Conservation (phyloP, 2,329 filamentous ascomycete species). For the Lachnellula hyalina region DNA sequence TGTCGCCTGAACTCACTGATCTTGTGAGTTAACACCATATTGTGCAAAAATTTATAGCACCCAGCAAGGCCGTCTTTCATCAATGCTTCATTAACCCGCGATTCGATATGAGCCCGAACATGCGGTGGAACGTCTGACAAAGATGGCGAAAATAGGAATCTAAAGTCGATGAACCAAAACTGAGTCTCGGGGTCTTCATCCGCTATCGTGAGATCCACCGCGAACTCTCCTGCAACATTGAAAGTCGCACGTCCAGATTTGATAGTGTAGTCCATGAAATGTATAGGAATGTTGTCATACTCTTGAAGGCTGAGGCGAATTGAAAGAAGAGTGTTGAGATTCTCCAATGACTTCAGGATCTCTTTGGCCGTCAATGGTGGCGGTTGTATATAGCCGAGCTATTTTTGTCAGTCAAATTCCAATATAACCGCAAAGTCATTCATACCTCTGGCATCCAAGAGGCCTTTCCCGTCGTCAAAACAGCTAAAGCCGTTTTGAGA, state of each 20-base stretch:
- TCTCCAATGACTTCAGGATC: constrained; percentile 67
- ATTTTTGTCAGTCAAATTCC: constrained; percentile 17
- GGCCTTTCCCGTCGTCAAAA: constrained; percentile 73
- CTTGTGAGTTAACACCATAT: constrained; percentile 85
- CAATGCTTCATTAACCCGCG: constrained; percentile 66
- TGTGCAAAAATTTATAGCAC: constrained; percentile 83
- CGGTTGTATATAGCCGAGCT: constrained; percentile 73
- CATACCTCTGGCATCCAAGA: constrained; percentile 74
- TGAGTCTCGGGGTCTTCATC: constrained; percentile 78
- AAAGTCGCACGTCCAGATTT: constrained; percentile 88
- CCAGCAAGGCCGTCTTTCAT: constrained; percentile 65
- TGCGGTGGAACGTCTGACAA: constrained; percentile 55
- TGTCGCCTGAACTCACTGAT: constrained; percentile 77
- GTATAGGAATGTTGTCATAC: constrained; percentile 65
- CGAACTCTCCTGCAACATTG: constrained; percentile 75
- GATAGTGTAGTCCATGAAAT: constrained; percentile 73
- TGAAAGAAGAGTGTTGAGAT: constrained; percentile 78
- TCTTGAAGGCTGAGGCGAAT: constrained; percentile 83
- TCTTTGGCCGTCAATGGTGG: constrained; percentile 66
- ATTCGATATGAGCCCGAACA: constrained; percentile 63
- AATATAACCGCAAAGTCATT: constrained; percentile 13
- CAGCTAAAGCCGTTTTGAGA: constrained; percentile 79
- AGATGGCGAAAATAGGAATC: constrained; percentile 73
- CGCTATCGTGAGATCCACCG: constrained; percentile 86
- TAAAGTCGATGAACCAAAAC: constrained; percentile 91